phyloP scores from a whole-genome alignment of 495 filamentous ascomycete genomes.

The Letharia columbiana region DNA sequence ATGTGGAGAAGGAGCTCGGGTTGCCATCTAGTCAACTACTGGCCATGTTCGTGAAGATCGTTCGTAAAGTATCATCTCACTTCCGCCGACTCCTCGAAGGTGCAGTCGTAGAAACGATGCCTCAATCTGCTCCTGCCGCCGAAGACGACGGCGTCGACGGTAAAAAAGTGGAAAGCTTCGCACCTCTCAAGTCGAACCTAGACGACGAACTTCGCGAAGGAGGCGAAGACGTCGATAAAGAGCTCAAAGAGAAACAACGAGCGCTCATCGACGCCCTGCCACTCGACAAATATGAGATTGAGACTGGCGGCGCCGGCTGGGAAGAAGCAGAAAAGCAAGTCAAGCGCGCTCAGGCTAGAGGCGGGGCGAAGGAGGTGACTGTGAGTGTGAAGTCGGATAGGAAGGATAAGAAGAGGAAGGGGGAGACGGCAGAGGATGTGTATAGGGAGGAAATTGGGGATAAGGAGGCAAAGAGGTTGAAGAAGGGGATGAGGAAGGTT shows the following conservation, averaged over 20 bases:
- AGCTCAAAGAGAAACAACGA: slow-evolving; percentile 66
- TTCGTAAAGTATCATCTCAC: slow-evolving; percentile 72
- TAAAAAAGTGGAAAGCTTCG: slow-evolving; percentile 43
- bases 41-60: slow-evolving; percentile 93
- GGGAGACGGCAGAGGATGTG: slow-evolving; percentile 46
- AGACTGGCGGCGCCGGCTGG: slow-evolving; percentile 63
- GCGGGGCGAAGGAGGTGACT: slow-evolving; percentile 54
- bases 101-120: slow-evolving; percentile 62
- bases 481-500: slow-evolving; percentile 39
- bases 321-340: slow-evolving; percentile 77
- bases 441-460: slow-evolving; percentile 51
- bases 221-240: slow-evolving; percentile 62
- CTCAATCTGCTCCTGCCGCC: slow-evolving; percentile 44
- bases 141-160: slow-evolving; percentile 57
- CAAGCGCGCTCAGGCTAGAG: slow-evolving; percentile 33
- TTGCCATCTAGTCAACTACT: slow-evolving; percentile 71
- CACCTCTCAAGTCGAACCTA: slow-evolving; percentile 59
- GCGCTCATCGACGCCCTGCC: slow-evolving; percentile 83
- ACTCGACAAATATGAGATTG: slow-evolving; percentile 78
- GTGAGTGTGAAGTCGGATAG: slow-evolving; percentile 71
- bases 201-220: slow-evolving; percentile 84
- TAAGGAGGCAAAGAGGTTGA: slow-evolving; percentile 41
- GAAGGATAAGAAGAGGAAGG: slow-evolving; percentile 42
- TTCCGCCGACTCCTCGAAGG: slow-evolving; percentile 68
- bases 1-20: slow-evolving; percentile 69